These are phyloP conservation scores for Coccomyxa sp. DNA, from an alignment of 139 green algal genomes.

Conservation along the genomic window DNA sequence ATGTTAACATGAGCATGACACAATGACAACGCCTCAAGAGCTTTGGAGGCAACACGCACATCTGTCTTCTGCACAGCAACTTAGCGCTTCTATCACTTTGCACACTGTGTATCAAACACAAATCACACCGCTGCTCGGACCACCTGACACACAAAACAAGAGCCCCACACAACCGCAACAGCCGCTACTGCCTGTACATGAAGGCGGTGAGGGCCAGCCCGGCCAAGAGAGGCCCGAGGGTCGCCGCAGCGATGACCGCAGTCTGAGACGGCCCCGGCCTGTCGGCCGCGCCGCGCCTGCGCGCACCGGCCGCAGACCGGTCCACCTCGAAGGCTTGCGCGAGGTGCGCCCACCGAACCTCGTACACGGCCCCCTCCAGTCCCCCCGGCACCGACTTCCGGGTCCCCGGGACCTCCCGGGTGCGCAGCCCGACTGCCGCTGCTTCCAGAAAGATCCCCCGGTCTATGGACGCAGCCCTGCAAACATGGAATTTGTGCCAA, in stretches of 20 bases:
- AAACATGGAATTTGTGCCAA: too few species aligned
- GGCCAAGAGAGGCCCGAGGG: not conserved
- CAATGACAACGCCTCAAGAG: too few species aligned
- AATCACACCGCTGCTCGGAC: too few species aligned
- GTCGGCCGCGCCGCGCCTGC: too few species aligned
- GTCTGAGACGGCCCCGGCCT: not conserved
- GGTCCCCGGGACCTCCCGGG: slow-evolving; percentile 3
- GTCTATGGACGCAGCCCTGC: slow-evolving; percentile 19
- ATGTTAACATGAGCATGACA: too few species aligned
- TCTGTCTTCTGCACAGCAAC: too few species aligned
- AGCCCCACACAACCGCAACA: too few species aligned
- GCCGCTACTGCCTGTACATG: not conserved
- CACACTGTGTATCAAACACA: too few species aligned
- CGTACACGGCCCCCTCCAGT: slow-evolving; percentile 16
- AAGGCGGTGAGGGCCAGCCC: not conserved
- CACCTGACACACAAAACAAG: too few species aligned
- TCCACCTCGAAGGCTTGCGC: not conserved
- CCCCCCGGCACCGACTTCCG: slow-evolving; percentile 6
- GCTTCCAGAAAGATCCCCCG: slow-evolving; percentile 6
- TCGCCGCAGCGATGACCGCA: not conserved
- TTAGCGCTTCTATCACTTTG: too few species aligned
- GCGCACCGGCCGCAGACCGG: not conserved
- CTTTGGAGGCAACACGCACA: too few species aligned
- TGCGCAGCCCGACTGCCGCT: slow-evolving; percentile 1
- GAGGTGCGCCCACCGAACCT: not conserved